Evolutionary conservation across 805 yeast genomes (phyloP), one percentile per base, ranked within the genome.

Genomic region (Lipomyces sp.): DNA sequence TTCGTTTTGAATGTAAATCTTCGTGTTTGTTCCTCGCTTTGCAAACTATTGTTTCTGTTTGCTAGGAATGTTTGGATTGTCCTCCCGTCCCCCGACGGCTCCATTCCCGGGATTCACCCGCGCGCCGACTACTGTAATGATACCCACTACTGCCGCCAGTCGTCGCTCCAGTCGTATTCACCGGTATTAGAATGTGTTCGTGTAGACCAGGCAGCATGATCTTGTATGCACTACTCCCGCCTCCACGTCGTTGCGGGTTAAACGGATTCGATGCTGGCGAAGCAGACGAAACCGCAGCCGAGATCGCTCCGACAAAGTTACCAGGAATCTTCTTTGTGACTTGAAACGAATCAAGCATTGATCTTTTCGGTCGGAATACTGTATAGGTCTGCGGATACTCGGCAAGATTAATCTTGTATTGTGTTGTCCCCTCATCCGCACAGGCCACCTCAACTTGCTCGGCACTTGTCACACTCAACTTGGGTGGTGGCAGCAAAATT

Each of bases 241-340:
- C 70, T 7, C 63, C 62, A 30, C 71, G 53, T 39, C 71, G 60
- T 8, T 39, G 57, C n/a, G 70, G 67, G 33, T 53, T 66, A 48
- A 67, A 67, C 48, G 71, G 71, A 59, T 67, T 67, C 54, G 71
- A 66, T 10, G 61, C 66, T 13, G 71, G 71, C 29, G 70, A 69
- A 3, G 67, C 69, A 3, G 71, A 67, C 30, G 71, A 67, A 13
- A 67, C 66, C 4, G 69, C 70, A n/a, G 71, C 56, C 13, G 70
- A 54, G 29, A 67, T 60, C 29, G 62, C 59, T n/a, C 69, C 65
- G 8, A 60, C 62, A 37, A 67, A 66, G 32, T 60, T 65, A 7
- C 50, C 45, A 11, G 70, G 67, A 11, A 45, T 53, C 54, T 57
- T 59, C 62, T 37, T 61, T 35, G 58, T 59, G 15, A 62, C n/a